These are phyloP conservation scores for Viridothelium virens DNA, from an alignment of 495 filamentous ascomycete species.

Conservation along the genomic window DNA sequence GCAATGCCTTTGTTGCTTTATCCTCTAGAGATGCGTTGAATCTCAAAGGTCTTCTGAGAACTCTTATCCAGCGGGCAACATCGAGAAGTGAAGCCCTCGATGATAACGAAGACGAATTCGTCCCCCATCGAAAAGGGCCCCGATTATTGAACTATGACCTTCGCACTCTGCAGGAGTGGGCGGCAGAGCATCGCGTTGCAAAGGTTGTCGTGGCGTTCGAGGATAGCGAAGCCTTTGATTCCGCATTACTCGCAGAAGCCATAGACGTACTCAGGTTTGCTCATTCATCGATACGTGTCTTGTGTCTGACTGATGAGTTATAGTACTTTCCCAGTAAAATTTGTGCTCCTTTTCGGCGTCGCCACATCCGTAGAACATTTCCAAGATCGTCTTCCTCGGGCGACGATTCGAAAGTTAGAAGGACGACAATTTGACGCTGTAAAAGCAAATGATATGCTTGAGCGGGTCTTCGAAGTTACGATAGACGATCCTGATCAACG, in stretches of 20 bases:
- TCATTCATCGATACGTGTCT: conserved; percentile 13
- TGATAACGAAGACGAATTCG: conserved; percentile 48
- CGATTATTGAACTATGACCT: conserved; percentile 87
- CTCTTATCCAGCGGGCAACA: conserved; percentile 68
- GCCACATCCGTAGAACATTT: conserved; percentile 88
- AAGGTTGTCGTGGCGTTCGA: conserved; percentile 71
- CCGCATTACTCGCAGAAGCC: conserved; percentile 65
- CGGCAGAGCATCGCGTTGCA: conserved; percentile 47
- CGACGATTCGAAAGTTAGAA: conserved; percentile 58
- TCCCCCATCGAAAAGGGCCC: conserved; percentile 43
- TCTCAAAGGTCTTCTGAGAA: conserved; percentile 73
- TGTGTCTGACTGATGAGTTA: neutral
- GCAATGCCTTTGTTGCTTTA: conserved; percentile 54
- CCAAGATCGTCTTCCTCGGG: conserved; percentile 71
- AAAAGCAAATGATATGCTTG: conserved; percentile 63
- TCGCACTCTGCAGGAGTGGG: conserved; percentile 63
- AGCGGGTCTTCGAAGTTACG: conserved; percentile 66
- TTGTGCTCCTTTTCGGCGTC: conserved; percentile 78
- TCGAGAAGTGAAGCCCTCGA: conserved; percentile 41
- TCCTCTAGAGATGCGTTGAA: conserved; percentile 73
- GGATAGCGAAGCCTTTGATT: conserved; percentile 91
- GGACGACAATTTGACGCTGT: conserved; percentile 81
- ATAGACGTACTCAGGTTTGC: conserved; percentile 68
- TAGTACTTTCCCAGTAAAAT: conserved; percentile 46
- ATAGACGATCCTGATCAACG: conserved; percentile 47